Evolutionary conservation across 2,329 filamentous ascomycete genomes (phyloP).

Genomic region (Sporothrix euskadiensis): DNA sequence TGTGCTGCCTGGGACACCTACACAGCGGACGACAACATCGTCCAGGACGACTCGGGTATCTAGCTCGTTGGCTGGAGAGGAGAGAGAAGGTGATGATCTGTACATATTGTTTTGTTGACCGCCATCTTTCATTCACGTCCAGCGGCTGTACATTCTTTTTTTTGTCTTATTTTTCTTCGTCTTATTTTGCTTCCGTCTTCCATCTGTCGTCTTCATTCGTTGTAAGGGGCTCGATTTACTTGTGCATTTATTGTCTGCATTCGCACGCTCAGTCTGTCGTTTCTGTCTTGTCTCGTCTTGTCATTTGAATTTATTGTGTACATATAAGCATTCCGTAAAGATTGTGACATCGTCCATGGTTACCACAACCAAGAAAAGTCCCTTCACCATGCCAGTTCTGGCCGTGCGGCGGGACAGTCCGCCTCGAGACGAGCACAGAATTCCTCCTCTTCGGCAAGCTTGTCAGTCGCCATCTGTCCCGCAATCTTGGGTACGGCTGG

Average conservation of each 20-base stretch:
- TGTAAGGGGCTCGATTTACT: not conserved
- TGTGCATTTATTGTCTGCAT: not conserved
- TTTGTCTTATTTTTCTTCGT: not conserved
- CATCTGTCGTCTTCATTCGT: too few species aligned
- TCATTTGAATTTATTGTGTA: too few species aligned
- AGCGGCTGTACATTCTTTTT: not conserved
- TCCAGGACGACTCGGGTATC: conserved; percentile 28
- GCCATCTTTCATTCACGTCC: not conserved
- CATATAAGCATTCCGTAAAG: too few species aligned
- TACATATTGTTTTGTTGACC: not conserved
- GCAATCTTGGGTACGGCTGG: conserved; percentile 37
- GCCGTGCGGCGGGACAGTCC: conserved; percentile 1
- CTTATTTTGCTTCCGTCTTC: too few species aligned
- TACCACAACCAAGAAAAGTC: too few species aligned
- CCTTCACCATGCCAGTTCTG: conserved; percentile 29
- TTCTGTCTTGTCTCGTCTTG: not conserved
- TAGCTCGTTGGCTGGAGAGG: not conserved
- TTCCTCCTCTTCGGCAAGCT: conserved; percentile 37
- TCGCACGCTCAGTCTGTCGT: not conserved
- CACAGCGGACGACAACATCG: not conserved
- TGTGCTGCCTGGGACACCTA: conserved; percentile 27
- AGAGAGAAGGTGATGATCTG: not conserved
- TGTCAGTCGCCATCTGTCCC: conserved; percentile 33
- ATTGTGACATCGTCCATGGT: too few species aligned
- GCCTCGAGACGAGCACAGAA: conserved; percentile 37